A percentile compares a stretch with the other conserved stretches of the same genome.
Evolutionary conservation across 257 asterid species (phyloP).

Genomic region (Agastache rugosa): DNA sequence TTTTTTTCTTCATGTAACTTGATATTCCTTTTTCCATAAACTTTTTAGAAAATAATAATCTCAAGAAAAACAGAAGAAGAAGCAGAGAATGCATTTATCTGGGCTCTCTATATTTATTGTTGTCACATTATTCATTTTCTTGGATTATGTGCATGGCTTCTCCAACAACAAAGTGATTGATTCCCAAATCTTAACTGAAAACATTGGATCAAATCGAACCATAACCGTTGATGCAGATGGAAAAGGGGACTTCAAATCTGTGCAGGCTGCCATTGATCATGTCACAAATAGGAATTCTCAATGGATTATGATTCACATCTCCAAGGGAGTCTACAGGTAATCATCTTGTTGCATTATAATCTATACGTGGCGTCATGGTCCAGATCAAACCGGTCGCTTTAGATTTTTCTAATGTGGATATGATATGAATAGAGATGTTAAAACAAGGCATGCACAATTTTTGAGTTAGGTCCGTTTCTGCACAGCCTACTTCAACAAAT

Average conservation of each 20-base stretch:
- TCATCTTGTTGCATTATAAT: not conserved
- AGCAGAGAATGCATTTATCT: constrained; percentile 34
- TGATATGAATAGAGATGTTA: no score
- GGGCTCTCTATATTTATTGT: constrained; percentile 33
- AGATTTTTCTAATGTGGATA: not conserved
- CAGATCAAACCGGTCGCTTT: not conserved
- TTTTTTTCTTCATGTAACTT: constrained; percentile 20
- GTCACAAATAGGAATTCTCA: constrained; percentile 71
- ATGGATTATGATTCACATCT: constrained; percentile 68
- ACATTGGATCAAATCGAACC: constrained; percentile 44
- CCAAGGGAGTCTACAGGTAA: constrained; percentile 79
- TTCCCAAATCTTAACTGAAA: constrained; percentile 52
- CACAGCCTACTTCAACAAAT: no score
- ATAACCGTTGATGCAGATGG: constrained; percentile 65
- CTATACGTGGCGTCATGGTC: no score
- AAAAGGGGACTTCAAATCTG: constrained; percentile 64
- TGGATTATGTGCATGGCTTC: constrained; percentile 49
- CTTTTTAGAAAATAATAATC: not conserved
- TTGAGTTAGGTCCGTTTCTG: no score
- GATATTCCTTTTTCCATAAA: not conserved
- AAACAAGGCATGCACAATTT: no score
- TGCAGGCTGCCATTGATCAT: constrained; percentile 74
- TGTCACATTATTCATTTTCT: constrained; percentile 31
- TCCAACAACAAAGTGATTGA: constrained; percentile 52
- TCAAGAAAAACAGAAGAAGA: not conserved